Percentiles rank a stretch among this genome's conserved stretches.
These are phyloP conservation scores for Suillus luteus DNA, from an alignment of 768 basidiomycete genomes.

Conservation along the genomic window DNA sequence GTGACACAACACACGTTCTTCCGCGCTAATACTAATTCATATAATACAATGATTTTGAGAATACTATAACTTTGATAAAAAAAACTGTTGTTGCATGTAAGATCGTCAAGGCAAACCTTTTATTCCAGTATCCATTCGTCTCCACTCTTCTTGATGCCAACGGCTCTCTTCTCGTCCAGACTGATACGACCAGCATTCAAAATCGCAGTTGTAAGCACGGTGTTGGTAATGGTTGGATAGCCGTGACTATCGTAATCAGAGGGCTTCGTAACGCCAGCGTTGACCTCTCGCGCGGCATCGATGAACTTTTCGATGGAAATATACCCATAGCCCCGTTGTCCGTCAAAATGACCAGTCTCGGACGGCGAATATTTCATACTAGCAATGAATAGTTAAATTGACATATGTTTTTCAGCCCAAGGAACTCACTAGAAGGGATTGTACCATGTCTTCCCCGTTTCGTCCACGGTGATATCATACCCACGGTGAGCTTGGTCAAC, in stretches of 20 bases:
- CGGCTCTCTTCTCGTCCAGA: constrained; percentile 85
- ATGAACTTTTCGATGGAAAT: constrained; percentile 92
- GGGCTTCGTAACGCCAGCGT: constrained; percentile 65
- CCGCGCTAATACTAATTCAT: background rate
- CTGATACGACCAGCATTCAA: constrained; percentile 89
- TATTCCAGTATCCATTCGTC: constrained; percentile 71
- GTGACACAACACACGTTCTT: background rate
- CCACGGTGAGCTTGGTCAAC: constrained; percentile 95
- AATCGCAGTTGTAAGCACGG: constrained; percentile 84
- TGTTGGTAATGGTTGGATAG: constrained; percentile 87
- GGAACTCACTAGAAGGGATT: constrained; percentile 86
- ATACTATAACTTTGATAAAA: constrained; percentile 2
- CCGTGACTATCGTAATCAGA: constrained; percentile 77
- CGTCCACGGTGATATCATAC: constrained; percentile 87
- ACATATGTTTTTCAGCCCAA: background rate
- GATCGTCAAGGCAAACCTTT: constrained; percentile 18
- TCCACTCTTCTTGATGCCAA: constrained; percentile 69
- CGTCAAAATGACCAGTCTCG: constrained; percentile 90
- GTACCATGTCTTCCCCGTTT: constrained; percentile 80
- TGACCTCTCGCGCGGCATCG: constrained; percentile 79
- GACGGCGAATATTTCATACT: constrained; percentile 96
- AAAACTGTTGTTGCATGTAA: constrained; percentile 20
- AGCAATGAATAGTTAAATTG: constrained; percentile 18
- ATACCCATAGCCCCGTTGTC: constrained; percentile 91
- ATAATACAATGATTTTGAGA: constrained; percentile 5